phyloP scores from a whole-genome alignment of 2,329 filamentous ascomycete species.

The Microcyclospora pomicola region DNA sequence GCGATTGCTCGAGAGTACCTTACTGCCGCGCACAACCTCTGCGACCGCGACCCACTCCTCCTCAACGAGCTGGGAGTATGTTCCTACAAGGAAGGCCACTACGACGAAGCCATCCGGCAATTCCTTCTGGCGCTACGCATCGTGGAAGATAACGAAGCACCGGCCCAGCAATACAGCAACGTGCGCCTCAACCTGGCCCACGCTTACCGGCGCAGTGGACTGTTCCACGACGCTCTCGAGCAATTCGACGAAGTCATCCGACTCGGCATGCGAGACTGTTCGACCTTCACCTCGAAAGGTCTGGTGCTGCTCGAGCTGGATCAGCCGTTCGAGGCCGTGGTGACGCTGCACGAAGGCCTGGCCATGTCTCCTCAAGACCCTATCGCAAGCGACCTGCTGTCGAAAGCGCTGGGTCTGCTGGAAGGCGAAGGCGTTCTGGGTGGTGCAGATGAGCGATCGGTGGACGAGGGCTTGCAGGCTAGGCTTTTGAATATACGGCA shows the following conservation, averaged over 20 bases:
- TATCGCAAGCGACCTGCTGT: slow-evolving; percentile 64
- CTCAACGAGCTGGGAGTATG: slow-evolving; percentile 94
- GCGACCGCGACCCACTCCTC: slow-evolving; percentile 72
- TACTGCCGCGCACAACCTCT: slow-evolving; percentile 71
- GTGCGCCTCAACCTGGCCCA: slow-evolving; percentile 84
- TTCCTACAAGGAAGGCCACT: slow-evolving; percentile 79
- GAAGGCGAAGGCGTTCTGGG: slow-evolving; percentile 34
- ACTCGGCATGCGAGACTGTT: slow-evolving; percentile 59
- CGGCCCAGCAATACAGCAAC: slow-evolving; percentile 66
- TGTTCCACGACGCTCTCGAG: slow-evolving; percentile 56
- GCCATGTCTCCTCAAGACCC: slow-evolving; percentile 67
- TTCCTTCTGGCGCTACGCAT: slow-evolving; percentile 68
- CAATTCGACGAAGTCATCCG: slow-evolving; percentile 82
- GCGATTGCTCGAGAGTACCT: slow-evolving; percentile 87
- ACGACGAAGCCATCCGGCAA: slow-evolving; percentile 59
- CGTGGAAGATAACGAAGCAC: slow-evolving; percentile 59
- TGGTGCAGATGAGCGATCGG: slow-evolving; percentile 28
- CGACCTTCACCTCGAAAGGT: slow-evolving; percentile 70
- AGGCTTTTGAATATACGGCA: slow-evolving; percentile 2
- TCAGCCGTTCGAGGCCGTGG: slow-evolving; percentile 61
- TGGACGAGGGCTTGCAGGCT: slow-evolving; percentile 12
- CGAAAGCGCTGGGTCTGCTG: slow-evolving; percentile 54
- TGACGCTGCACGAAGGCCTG: slow-evolving; percentile 71
- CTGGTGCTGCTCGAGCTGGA: slow-evolving; percentile 69
- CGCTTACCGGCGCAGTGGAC: slow-evolving; percentile 59